Evolutionary conservation across 352 stramenopile species (phyloP), one percentile per base, ranked within the genome.

Genomic region (Thalassiosira sp.): DNA sequence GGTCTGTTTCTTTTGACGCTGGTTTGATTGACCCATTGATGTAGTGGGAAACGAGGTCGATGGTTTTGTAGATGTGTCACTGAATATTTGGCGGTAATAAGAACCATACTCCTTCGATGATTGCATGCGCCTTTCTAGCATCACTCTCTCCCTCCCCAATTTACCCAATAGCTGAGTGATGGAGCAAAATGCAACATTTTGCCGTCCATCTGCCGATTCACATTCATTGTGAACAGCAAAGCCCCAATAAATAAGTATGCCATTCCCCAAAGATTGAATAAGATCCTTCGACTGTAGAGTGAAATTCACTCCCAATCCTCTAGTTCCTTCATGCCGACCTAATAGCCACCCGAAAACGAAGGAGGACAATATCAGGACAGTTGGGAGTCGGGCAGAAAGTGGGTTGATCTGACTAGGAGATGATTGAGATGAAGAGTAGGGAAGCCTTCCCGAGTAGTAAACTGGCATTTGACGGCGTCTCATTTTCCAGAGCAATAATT

Each of bases 161-260:
- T 65, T 65, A 13, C 64, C 64, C 20, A 73, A 58, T 18, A 73
- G 54, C 35, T 73, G 40, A 24, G 64, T 27, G 22, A 59, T 35
- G 0, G 64, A 73, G 16, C 64, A 73, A 59, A 57, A 65, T 13
- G 52, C 37, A 11, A 73, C 37, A 24, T 65, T 73, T 40, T 51
- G 52, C 16, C 18, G 18, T 31, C 53, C 53, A 35, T 73, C 64
- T 0, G 16, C 1, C 1, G 49, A 54, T 52, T 53, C 31, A 28
- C 61, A 70, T 43, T 70, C 48, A 18, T 52, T 31, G 15, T 20
- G 61, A 1, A 51, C 48, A 5, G 28, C 25, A 13, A 60, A 20
- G 20, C 60, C 60, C 7, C 15, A 31, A 25, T 43, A 40, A 22
- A 59, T 8, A 5, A 59, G n/a, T 5, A 70, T 22, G 8, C 0